A percentile compares a stretch with the other conserved stretches of the same genome.
These are phyloP conservation scores for Raphanus hybrid DNA, from an alignment of 441 rosid genomes.

Conservation along the genomic window DNA sequence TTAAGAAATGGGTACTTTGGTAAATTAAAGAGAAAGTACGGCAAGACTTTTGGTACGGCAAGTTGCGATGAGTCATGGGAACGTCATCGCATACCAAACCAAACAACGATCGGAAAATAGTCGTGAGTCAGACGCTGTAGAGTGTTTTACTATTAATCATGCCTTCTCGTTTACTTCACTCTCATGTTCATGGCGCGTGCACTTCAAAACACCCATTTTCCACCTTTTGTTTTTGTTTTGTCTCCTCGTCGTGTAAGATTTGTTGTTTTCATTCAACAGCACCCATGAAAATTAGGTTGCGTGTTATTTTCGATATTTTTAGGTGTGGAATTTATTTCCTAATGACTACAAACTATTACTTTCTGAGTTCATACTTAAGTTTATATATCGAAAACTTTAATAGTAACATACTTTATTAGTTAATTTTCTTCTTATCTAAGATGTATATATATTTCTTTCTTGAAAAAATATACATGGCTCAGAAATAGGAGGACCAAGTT, in stretches of 20 bases:
- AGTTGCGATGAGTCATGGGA: slow-evolving; percentile 37
- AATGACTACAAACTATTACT: not conserved
- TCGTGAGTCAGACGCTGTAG: slow-evolving; percentile 47
- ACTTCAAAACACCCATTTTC: not conserved
- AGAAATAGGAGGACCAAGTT: not conserved
- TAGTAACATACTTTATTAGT: not conserved
- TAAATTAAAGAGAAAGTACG: slow-evolving; percentile 29
- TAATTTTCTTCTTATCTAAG: not conserved
- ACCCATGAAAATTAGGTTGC: slow-evolving; percentile 35
- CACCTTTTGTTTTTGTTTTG: not conserved
- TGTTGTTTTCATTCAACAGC: slow-evolving; percentile 17
- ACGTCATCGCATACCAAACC: slow-evolving; percentile 42
- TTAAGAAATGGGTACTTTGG: slow-evolving; percentile 29
- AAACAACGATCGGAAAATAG: slow-evolving; percentile 26
- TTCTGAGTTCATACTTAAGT: slow-evolving; percentile 31
- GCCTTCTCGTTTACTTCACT: not conserved
- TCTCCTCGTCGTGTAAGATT: not conserved
- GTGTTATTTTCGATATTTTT: slow-evolving; percentile 24
- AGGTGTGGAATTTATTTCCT: slow-evolving; percentile 33
- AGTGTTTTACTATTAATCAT: slow-evolving; percentile 37
- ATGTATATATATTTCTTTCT: not conserved
- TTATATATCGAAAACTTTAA: not conserved
- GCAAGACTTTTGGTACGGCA: slow-evolving; percentile 45
- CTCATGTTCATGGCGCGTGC: slow-evolving; percentile 15
- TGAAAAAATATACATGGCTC: too few species aligned